Evolutionary conservation across 441 rosid genomes (phyloP), one percentile per base, ranked within the genome.

Genomic region (Populus hybrid): DNA sequence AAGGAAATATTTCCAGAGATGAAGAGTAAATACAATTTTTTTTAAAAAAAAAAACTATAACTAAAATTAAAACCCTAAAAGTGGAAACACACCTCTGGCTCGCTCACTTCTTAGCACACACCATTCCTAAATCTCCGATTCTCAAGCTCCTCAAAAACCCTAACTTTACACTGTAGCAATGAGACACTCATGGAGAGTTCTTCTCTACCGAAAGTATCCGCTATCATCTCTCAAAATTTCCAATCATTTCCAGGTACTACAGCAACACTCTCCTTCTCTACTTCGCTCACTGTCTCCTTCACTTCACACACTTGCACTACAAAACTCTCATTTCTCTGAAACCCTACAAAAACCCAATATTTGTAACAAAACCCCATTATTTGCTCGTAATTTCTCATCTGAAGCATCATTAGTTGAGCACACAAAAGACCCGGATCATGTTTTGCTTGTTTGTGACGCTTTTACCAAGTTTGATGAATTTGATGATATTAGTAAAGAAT

Each of bases 111-210:
- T 53, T 20, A 53, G n/a, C 24, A 69, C 24, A 10, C 69, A 21
- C 42, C 9, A 28, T 2, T 24, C 23, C 71, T 6, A 11, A 50
- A 28, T 63, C 79, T 40, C 23, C 3, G 24, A 1, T 21, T n/a
- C 28, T 7, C 28, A 45, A 23, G 59, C 69, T 1, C 64, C 1
- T 31, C 20, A 21, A 42, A 40, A 81, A 59, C 65, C 74, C 82
- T 59, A 66, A 23, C 21, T 35, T 18, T 3, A 29, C 56, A 33
- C 36, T 21, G 7, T 10, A 31, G 76, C 78, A 72, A 89, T 90
- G 97, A 89, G 92, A 85, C 79, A 81, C 71, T 86, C 86, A 81
- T 91, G 91, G 91, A 86, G 93, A 28, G 75, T 85, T 20, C 77
- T 89, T 65, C 87, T 88, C 71, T 81, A 78, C 76, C 89, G 91